These are phyloP conservation scores for Heimioporus retisporus DNA, from an alignment of 1,284 basidiomycete genomes.

Conservation along the genomic window DNA sequence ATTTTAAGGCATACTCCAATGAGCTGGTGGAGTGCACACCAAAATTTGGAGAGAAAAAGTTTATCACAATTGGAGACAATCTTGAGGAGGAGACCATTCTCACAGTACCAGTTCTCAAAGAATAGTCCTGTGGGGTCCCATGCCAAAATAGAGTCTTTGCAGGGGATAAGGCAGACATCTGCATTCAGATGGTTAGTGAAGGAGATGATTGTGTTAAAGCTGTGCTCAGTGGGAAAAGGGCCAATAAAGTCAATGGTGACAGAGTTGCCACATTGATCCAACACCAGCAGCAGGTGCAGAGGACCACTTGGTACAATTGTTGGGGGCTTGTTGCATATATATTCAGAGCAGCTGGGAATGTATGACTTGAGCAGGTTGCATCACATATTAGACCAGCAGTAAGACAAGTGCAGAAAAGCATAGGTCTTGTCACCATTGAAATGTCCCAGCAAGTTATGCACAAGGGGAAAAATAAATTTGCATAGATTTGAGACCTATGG, in stretches of 20 bases:
- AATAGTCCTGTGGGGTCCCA: too few relatives aligned
- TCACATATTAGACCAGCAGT: not conserved
- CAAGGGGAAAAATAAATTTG: too few relatives aligned
- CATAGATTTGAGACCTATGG: too few relatives aligned
- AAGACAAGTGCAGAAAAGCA: too few relatives aligned
- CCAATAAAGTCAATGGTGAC: not conserved
- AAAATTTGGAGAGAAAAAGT: too few relatives aligned
- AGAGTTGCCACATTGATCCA: not conserved
- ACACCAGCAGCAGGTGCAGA: not conserved
- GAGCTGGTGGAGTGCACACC: too few relatives aligned
- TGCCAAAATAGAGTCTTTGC: too few relatives aligned
- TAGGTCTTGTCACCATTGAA: not conserved
- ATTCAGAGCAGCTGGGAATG: not conserved
- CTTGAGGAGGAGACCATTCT: too few relatives aligned
- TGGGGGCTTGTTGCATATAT: not conserved
- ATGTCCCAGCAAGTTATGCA: not conserved
- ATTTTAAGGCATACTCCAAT: too few relatives aligned
- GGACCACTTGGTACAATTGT: not conserved
- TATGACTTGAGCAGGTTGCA: not conserved
- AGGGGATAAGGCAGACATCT: too few relatives aligned
- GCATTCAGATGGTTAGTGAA: not conserved
- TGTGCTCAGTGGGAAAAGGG: not conserved
- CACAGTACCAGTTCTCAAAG: too few relatives aligned
- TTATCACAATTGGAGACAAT: too few relatives aligned
- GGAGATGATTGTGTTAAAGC: not conserved